These are phyloP conservation scores for Sherardia arvensis DNA, from an alignment of 257 asterid genomes.

Conservation along the genomic window DNA sequence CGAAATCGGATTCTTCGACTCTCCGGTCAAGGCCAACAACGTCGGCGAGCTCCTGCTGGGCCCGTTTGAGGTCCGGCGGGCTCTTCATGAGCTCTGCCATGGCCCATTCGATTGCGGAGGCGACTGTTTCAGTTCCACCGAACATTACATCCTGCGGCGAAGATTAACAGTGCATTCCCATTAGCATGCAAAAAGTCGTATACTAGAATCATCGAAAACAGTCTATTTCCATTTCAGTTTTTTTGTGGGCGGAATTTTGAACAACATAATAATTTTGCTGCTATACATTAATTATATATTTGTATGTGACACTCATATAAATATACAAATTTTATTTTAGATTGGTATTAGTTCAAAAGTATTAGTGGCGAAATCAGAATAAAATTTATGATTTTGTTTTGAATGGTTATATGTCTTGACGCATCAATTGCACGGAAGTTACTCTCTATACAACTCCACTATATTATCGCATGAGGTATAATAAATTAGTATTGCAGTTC, in stretches of 20 bases:
- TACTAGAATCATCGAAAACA: not conserved
- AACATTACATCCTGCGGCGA: conserved; percentile 72
- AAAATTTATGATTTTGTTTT: too few species aligned
- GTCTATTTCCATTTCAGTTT: not conserved
- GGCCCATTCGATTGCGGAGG: conserved; percentile 91
- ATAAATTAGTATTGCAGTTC: too few species aligned
- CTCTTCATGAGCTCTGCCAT: conserved; percentile 74
- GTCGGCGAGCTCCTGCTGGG: conserved; percentile 54
- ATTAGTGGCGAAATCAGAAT: too few species aligned
- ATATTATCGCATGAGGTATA: too few species aligned
- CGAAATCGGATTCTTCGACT: conserved; percentile 65
- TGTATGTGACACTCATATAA: too few species aligned
- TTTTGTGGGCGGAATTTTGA: not conserved
- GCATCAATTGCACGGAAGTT: too few species aligned
- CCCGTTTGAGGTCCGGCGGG: conserved; percentile 57
- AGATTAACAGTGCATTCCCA: not conserved
- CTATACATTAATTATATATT: too few species aligned
- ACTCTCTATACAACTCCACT: too few species aligned
- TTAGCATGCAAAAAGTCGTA: not conserved
- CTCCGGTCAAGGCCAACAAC: conserved; percentile 61
- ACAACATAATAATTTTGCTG: too few species aligned
- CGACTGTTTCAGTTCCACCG: conserved; percentile 91
- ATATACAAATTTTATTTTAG: too few species aligned
- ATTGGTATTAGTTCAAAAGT: too few species aligned
- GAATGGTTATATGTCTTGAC: too few species aligned